phyloP scores from a whole-genome alignment of 1,284 basidiomycete genomes.

The Neotropicomus parvogracilis region DNA sequence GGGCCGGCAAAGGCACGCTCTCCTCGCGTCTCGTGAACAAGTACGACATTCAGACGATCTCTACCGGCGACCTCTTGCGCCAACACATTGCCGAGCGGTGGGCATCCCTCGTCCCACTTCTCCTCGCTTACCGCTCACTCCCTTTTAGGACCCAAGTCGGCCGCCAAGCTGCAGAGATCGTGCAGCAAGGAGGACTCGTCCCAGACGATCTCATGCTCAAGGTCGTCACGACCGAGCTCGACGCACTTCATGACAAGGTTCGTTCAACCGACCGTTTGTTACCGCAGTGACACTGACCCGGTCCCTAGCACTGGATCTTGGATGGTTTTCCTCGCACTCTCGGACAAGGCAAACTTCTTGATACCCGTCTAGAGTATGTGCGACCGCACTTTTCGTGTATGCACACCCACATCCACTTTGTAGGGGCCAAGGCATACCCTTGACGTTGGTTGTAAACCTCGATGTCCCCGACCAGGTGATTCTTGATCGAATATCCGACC shows the following conservation, averaged over 20 bases:
- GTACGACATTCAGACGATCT: slow-evolving; percentile 71
- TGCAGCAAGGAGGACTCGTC: slow-evolving; percentile 70
- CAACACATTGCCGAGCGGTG: slow-evolving; percentile 72
- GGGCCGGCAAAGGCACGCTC: slow-evolving; percentile 78
- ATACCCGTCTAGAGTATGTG: slow-evolving; percentile 64
- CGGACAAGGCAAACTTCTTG: slow-evolving; percentile 83
- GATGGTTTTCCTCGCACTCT: slow-evolving; percentile 97
- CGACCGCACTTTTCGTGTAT: slow-evolving; percentile 1
- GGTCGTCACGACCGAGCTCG: slow-evolving; percentile 69
- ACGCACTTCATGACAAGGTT: slow-evolving; percentile 64
- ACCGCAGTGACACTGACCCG: slow-evolving; percentile 1
- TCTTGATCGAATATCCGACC: slow-evolving; percentile 84
- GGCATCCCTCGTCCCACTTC: not conserved
- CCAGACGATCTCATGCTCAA: slow-evolving; percentile 78
- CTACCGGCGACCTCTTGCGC: slow-evolving; percentile 77
- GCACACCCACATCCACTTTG: slow-evolving; percentile 6
- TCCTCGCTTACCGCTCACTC: not conserved
- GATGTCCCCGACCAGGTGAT: slow-evolving; percentile 92
- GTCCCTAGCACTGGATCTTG: slow-evolving; percentile 79
- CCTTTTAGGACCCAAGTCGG: slow-evolving; percentile 62
- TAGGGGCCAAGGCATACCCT: slow-evolving; percentile 55
- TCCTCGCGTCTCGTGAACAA: slow-evolving; percentile 68
- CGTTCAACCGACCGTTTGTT: slow-evolving; percentile 10
- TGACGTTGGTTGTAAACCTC: slow-evolving; percentile 88
- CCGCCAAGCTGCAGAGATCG: slow-evolving; percentile 67